Evolutionary conservation across 2,329 filamentous ascomycete genomes (phyloP).

Genomic region (Ophiosphaerella narmari): DNA sequence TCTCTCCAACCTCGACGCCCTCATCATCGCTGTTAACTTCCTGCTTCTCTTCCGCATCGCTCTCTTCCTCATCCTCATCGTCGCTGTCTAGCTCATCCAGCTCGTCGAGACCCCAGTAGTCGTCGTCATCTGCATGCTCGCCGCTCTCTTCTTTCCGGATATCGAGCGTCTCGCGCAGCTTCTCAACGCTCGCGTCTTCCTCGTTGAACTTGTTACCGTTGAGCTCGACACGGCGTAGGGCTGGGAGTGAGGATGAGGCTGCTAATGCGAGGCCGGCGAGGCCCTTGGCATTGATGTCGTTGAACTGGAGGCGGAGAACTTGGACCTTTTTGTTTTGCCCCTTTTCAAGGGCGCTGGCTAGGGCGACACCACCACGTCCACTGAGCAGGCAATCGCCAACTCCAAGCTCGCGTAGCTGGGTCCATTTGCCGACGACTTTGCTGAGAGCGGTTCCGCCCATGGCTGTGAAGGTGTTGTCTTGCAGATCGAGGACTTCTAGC

Average conservation of each 20-base stretch:
- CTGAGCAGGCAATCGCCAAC: conserved; percentile 87
- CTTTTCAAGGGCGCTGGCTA: conserved; percentile 73
- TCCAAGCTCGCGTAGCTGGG: conserved; percentile 77
- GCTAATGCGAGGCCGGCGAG: conserved; percentile 73
- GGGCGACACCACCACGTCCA: conserved; percentile 72
- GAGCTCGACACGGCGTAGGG: conserved; percentile 82
- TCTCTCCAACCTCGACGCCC: conserved; percentile 53
- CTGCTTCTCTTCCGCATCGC: conserved; percentile 63
- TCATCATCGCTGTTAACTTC: conserved; percentile 73
- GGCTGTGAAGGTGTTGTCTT: conserved; percentile 96
- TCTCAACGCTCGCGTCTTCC: conserved; percentile 74
- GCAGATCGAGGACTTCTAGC: conserved; percentile 81
- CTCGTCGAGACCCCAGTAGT: conserved; percentile 61
- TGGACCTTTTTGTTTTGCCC: conserved; percentile 81
- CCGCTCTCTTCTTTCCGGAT: conserved; percentile 69
- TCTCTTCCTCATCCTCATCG: conserved; percentile 77
- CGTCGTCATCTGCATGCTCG: conserved; percentile 58
- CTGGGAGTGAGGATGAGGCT: conserved; percentile 68
- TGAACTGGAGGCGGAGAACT: conserved; percentile 84
- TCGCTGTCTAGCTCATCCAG: conserved; percentile 82
- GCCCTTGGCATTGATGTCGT: conserved; percentile 83
- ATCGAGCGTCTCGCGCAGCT: conserved; percentile 69
- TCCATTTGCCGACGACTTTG: conserved; percentile 74
- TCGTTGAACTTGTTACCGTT: conserved; percentile 96
- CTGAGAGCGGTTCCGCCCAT: conserved; percentile 79